Percentiles rank a stretch among this genome's conserved stretches.
These are phyloP conservation scores for Mycena capillaripes DNA, from an alignment of 768 basidiomycete genomes.

Conservation along the genomic window DNA sequence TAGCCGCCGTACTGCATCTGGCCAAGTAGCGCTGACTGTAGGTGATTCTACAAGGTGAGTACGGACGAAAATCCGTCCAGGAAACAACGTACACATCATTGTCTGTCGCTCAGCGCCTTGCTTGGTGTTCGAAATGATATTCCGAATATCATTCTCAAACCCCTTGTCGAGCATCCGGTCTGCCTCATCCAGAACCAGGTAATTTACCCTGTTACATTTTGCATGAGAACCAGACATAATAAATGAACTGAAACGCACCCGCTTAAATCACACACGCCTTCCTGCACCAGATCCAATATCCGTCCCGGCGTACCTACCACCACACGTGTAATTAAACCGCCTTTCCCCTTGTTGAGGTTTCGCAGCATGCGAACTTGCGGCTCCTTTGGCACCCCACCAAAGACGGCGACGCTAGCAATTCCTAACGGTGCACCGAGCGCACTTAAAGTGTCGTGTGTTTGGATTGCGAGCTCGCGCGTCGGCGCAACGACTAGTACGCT, in stretches of 20 bases:
- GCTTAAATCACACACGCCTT: slow-evolving; percentile 87
- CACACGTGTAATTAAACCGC: slow-evolving; percentile 71
- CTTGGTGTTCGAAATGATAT: slow-evolving; percentile 85
- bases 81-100: slow-evolving; percentile 85
- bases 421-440: slow-evolving; percentile 81
- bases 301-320: slow-evolving; percentile 97
- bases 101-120: slow-evolving; percentile 84
- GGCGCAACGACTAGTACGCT: slow-evolving; percentile 90
- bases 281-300: slow-evolving; percentile 91
- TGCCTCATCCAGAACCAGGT: slow-evolving; percentile 96
- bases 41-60: not conserved
- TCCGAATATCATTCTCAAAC: slow-evolving; percentile 97
- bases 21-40: slow-evolving; percentile 98
- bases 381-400: slow-evolving; percentile 95
- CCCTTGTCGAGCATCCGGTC: slow-evolving; percentile 99
- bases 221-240: slow-evolving; percentile 14
- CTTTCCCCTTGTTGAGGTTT: slow-evolving; percentile 64
- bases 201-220: slow-evolving; percentile 75
- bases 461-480: slow-evolving; percentile 95
- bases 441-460: slow-evolving; percentile 89
- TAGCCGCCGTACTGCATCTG: slow-evolving; percentile 90
- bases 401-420: slow-evolving; percentile 88
- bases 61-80: slow-evolving; percentile 2
- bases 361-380: slow-evolving; percentile 81
- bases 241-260: slow-evolving; percentile 58